Evolutionary conservation across 257 asterid genomes (phyloP).

Genomic region (Solanum pennellii): DNA sequence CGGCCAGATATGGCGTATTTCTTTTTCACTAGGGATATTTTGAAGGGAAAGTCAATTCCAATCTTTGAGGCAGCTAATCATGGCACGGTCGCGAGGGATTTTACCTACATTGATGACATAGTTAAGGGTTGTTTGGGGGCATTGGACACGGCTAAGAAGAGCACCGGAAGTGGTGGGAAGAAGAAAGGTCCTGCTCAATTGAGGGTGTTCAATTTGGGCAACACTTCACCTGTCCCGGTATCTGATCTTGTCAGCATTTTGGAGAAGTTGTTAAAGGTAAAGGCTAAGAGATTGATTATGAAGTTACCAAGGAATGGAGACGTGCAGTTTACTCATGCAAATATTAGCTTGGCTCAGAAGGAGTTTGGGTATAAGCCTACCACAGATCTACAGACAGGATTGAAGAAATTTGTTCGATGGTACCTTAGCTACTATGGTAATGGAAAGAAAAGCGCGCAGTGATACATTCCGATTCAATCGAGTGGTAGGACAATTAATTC

Average conservation of each 20-base stretch:
- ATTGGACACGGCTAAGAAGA: conserved; percentile 12
- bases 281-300: conserved; percentile 10
- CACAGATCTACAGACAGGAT: conserved; percentile 11
- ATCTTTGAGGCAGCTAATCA: conserved; percentile 10
- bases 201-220: conserved; percentile 15
- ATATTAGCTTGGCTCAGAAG: conserved; percentile 6
- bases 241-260: conserved; percentile 11
- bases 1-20: conserved; percentile 18
- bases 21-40: conserved; percentile 11
- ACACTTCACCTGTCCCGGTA: conserved; percentile 15
- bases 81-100: conserved; percentile 11
- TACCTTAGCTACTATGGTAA: conserved; percentile 10
- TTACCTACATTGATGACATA: conserved; percentile 16
- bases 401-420: conserved; percentile 15
- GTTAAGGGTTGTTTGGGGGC: conserved; percentile 18
- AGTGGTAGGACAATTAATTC: conserved; percentile 2
- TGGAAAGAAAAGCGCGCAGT: conserved; percentile 8
- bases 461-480: not conserved
- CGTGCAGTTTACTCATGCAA: conserved; percentile 11
- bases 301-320: conserved; percentile 17
- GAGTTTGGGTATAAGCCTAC: conserved; percentile 14
- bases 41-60: conserved; percentile 10
- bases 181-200: conserved; percentile 18
- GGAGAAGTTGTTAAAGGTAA: conserved; percentile 12
- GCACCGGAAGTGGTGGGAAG: conserved; percentile 19